Evolutionary conservation across 2,329 filamentous ascomycete species (phyloP).

Genomic region (Colletotrichum falcatum): DNA sequence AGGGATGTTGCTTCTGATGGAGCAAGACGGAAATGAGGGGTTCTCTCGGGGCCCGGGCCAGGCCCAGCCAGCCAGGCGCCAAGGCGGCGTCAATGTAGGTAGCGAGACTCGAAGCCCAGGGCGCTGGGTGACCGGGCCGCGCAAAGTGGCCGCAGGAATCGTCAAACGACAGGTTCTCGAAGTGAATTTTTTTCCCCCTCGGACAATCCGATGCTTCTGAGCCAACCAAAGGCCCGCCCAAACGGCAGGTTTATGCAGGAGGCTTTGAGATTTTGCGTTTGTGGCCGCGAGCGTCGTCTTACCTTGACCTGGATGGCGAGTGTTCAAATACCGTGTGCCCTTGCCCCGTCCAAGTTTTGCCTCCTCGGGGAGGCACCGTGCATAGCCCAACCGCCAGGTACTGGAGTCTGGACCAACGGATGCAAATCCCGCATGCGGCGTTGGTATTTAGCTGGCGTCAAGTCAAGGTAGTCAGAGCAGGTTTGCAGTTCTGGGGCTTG

Average conservation of each 20-base stretch:
- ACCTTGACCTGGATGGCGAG: neutral
- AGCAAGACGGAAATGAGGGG: constrained; percentile 4
- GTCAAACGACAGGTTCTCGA: constrained; percentile 33
- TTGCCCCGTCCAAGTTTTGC: neutral
- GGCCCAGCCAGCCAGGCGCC: constrained; percentile 11
- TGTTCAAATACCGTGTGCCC: neutral
- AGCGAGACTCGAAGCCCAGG: constrained; percentile 13
- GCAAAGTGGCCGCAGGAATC: constrained; percentile 24
- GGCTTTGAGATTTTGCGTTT: neutral
- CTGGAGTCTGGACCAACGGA: constrained; percentile 6
- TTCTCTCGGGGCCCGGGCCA: constrained; percentile 8
- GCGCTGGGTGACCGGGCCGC: constrained; percentile 24
- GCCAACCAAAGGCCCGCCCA: constrained; percentile 7
- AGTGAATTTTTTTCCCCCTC: neutral
- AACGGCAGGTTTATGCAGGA: neutral
- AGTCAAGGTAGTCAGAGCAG: neutral
- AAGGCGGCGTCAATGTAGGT: constrained; percentile 28
- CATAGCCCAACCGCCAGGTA: neutral
- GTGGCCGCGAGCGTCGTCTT: neutral
- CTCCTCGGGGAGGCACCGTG: constrained; percentile 2
- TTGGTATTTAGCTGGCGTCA: constrained; percentile 5
- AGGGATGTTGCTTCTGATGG: constrained; percentile 1
- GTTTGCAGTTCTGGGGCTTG: constrained; percentile 5
- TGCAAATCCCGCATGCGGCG: constrained; percentile 9
- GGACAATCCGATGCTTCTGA: constrained; percentile 9